A percentile compares a stretch with the other conserved stretches of the same genome.
phyloP scores from a whole-genome alignment of 2,329 filamentous ascomycete species.

The Pseudogymnoascus sp. region DNA sequence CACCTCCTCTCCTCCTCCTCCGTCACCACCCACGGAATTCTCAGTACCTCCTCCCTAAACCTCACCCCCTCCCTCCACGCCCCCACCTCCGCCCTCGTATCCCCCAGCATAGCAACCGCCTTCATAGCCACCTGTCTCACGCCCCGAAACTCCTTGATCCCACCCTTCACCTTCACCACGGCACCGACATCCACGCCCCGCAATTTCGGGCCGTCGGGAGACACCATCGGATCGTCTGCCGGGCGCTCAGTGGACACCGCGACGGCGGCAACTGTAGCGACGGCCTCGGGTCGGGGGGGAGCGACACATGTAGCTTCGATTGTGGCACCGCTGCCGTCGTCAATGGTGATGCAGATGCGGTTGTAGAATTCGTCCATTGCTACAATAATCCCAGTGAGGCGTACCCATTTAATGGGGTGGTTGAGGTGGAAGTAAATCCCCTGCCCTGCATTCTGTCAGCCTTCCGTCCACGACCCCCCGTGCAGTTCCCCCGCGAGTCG shows the following conservation, averaged over 20 bases:
- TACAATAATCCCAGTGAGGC: slow-evolving; percentile 62
- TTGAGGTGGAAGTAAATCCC: slow-evolving; percentile 60
- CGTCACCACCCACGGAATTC: slow-evolving; percentile 46
- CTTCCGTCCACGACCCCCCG: neutral
- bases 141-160: slow-evolving; percentile 38
- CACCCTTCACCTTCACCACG: slow-evolving; percentile 50
- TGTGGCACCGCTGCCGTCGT: slow-evolving; percentile 54
- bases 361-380: slow-evolving; percentile 44
- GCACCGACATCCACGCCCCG: slow-evolving; percentile 40
- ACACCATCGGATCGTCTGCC: slow-evolving; percentile 33
- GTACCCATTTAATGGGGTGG: slow-evolving; percentile 69
- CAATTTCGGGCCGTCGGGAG: slow-evolving; percentile 20
- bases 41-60: slow-evolving; percentile 44
- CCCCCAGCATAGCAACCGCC: slow-evolving; percentile 38
- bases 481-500: neutral
- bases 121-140: slow-evolving; percentile 44
- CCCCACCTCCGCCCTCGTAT: slow-evolving; percentile 47
- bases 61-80: slow-evolving; percentile 48
- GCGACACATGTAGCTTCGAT: slow-evolving; percentile 36
- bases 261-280: neutral
- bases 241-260: neutral
- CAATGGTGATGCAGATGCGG: slow-evolving; percentile 47
- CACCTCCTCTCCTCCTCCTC: slow-evolving; percentile 41
- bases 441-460: slow-evolving; percentile 34
- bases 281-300: slow-evolving; percentile 10